Evolutionary conservation across 2,329 filamentous ascomycete species (phyloP), one percentile per base, ranked within the genome.

Genomic region (Chaetothyriales sp.): DNA sequence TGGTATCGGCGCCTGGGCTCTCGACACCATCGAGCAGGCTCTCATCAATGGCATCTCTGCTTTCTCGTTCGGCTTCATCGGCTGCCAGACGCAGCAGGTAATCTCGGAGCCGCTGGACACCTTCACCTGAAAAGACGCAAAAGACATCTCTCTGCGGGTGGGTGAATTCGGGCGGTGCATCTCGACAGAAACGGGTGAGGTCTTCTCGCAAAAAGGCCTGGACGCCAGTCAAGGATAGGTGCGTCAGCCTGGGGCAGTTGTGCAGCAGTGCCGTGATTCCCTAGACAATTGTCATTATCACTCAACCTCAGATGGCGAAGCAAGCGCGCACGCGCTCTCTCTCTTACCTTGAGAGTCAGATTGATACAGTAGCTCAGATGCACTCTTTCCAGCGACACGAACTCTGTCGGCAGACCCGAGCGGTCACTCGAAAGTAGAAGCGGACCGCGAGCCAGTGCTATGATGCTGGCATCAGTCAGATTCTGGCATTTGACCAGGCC

Each of bases 301-400:
- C 18, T n/a, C 4, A 46, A 25, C n/a, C 9, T 19, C 18, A 2
- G 6, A 46, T 8, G 22, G 19, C 28, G 12, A n/a, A n/a, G n/a
- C n/a, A n/a, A n/a, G n/a, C n/a, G n/a, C n/a, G n/a, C n/a, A 19
- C 50, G 26, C 26, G 39, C 32, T 22, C 28, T 10, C 12, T 5
- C 50, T 71, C 80, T 67, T 75, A 92, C 89, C 66, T 79, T 77
- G 48, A 95, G 74, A 1, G 84, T 92, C 49, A 98, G 69, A 57
- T 86, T 83, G 43, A 85, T 80, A 68, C 92, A 98, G 65, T 98
- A 96, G 66, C 89, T 95, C 42, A 98, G 75, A 72, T 98, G 92
- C 8, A 98, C 92, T 59, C 92, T 78, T 70, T 98, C 92, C 22
- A 98, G 71, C 47, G 78, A 60, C 20, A 59, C 58, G 47, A 58